phyloP scores from a whole-genome alignment of 2,329 filamentous ascomycete species.

The Cryphonectria carpinicola region DNA sequence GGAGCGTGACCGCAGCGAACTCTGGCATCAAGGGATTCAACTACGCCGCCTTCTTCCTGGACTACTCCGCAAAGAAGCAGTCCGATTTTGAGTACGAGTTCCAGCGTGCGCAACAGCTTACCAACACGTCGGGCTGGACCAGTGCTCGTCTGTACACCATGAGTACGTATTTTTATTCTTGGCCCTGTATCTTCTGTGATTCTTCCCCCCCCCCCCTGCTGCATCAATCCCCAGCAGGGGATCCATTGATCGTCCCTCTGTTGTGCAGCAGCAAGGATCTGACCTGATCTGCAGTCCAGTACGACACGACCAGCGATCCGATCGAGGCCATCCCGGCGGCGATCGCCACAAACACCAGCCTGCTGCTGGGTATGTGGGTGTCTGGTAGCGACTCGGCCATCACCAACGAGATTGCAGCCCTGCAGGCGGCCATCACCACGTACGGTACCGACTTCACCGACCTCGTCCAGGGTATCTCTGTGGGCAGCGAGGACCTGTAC shows the following conservation, averaged over 20 bases:
- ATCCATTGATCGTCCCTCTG: not conserved
- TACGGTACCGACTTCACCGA: constrained; percentile 55
- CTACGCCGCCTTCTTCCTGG: constrained; percentile 67
- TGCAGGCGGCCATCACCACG: constrained; percentile 58
- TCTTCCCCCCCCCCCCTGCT: not conserved
- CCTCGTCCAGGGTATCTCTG: constrained; percentile 66
- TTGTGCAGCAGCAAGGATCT: not conserved
- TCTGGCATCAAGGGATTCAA: constrained; percentile 68
- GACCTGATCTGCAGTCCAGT: constrained; percentile 50
- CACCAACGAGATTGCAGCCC: constrained; percentile 62
- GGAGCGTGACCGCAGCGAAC: constrained; percentile 19
- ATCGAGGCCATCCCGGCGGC: constrained; percentile 79
- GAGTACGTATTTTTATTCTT: constrained; percentile 36
- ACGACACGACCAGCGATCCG: constrained; percentile 70
- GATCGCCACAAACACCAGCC: constrained; percentile 57
- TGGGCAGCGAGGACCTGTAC: constrained; percentile 72
- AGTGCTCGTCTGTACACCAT: constrained; percentile 77
- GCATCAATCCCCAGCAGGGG: too few species aligned
- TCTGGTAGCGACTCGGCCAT: constrained; percentile 61
- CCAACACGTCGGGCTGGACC: constrained; percentile 67
- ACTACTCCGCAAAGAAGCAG: constrained; percentile 62
- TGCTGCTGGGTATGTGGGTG: constrained; percentile 69
- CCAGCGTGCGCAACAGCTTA: constrained; percentile 65
- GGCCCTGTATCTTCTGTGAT: too few species aligned
- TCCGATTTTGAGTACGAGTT: constrained; percentile 73